phyloP scores from a whole-genome alignment of 1,284 basidiomycete genomes.

The Puccinia triticina region DNA sequence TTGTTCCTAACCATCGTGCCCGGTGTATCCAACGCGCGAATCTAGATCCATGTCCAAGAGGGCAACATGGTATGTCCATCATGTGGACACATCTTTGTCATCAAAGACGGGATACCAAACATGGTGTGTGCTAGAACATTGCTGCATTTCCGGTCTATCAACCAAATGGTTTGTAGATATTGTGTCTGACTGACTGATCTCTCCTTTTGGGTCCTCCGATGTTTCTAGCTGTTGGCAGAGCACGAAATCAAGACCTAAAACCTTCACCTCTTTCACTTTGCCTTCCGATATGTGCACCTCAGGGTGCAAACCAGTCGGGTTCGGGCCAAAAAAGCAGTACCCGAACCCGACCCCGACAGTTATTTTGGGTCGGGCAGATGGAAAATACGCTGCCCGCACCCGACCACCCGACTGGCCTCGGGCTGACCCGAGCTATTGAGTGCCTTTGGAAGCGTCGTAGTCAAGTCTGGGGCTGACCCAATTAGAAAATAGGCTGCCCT shows the following conservation, averaged over 20 bases:
- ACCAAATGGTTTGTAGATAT: not conserved
- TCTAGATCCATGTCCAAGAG: constrained; percentile 86
- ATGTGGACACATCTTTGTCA: constrained; percentile 85
- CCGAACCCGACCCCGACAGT: too few relatives aligned
- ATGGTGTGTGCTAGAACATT: constrained; percentile 70
- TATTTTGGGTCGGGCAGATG: too few relatives aligned
- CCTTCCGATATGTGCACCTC: too few relatives aligned
- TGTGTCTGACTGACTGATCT: too few relatives aligned
- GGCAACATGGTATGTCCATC: constrained; percentile 92
- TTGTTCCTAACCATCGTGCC: not conserved
- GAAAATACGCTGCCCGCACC: too few relatives aligned
- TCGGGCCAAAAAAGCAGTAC: too few relatives aligned
- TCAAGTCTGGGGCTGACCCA: too few relatives aligned
- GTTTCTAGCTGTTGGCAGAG: constrained; percentile 24
- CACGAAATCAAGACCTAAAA: constrained; percentile 34
- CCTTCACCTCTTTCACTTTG: not conserved
- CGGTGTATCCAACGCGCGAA: not conserved
- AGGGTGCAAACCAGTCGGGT: too few relatives aligned
- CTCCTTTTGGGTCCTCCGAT: not conserved
- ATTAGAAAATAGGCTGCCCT: too few relatives aligned
- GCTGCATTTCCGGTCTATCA: not conserved
- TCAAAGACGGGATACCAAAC: constrained; percentile 94
- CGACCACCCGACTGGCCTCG: too few relatives aligned
- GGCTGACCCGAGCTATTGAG: too few relatives aligned
- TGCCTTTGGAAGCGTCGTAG: too few relatives aligned